Conservation (phyloP, 129 eudicot genomes). For the Solidago caesia region DNA sequence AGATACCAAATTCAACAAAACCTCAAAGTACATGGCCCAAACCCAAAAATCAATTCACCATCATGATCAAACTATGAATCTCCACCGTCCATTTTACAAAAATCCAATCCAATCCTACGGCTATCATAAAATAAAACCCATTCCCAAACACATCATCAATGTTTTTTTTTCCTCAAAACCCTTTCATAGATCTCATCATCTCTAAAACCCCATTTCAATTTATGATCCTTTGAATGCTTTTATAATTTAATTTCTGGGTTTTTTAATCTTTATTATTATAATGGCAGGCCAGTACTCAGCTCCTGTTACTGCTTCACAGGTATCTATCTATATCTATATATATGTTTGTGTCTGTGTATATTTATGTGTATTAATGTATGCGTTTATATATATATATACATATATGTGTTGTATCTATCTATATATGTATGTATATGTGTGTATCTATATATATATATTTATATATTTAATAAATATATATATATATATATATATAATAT, state of each 20-base stretch:
- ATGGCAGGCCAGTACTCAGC: conserved; percentile 71
- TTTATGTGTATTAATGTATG: background rate
- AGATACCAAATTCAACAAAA: too few relatives aligned
- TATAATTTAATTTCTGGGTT: conserved; percentile 5
- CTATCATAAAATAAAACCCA: conserved; percentile 9
- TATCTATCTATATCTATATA: conserved; percentile 7
- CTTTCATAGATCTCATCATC: conserved; percentile 29
- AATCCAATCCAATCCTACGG: conserved; percentile 25
- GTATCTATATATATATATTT: background rate
- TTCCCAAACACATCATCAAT: conserved; percentile 8
- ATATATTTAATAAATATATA: background rate
- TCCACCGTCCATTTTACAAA: conserved; percentile 20
- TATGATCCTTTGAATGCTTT: conserved; percentile 19
- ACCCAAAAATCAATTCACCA: background rate
- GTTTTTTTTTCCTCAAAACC: background rate
- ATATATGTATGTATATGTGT: background rate
- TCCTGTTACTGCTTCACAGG: conserved; percentile 65
- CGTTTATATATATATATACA: background rate
- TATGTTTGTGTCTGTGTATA: background rate
- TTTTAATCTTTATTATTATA: conserved; percentile 15
- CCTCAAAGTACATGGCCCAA: too few relatives aligned
- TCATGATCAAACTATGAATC: conserved; percentile 1
- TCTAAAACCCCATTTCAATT: conserved; percentile 1
- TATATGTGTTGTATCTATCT: conserved; percentile 22
- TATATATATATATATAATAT: background rate